phyloP scores from a whole-genome alignment of 2,329 filamentous ascomycete genomes.

The Lasiodiplodia hormozganensis region DNA sequence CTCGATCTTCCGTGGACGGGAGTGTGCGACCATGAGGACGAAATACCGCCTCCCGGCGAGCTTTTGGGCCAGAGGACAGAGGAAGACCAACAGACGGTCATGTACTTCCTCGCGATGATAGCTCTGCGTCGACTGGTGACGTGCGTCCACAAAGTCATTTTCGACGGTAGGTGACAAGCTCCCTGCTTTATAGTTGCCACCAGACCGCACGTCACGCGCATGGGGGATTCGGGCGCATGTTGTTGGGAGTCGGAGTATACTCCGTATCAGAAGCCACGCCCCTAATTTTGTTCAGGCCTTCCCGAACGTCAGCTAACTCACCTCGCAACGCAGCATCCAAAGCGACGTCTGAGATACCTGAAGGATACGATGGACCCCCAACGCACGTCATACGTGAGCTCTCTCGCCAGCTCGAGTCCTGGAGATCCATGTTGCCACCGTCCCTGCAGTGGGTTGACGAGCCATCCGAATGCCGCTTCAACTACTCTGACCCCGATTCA shows the following conservation, averaged over 20 bases:
- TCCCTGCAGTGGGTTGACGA: conserved; percentile 66
- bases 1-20: conserved; percentile 64
- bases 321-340: conserved; percentile 25
- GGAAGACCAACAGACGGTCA: conserved; percentile 57
- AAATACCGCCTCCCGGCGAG: conserved; percentile 64
- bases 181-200: background rate
- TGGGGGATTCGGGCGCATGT: background rate
- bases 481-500: conserved; percentile 4
- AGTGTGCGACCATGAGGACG: conserved; percentile 59
- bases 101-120: conserved; percentile 67
- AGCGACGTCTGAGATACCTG: conserved; percentile 30
- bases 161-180: conserved; percentile 54
- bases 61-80: conserved; percentile 49
- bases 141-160: conserved; percentile 60
- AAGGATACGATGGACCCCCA: conserved; percentile 48
- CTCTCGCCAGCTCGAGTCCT: conserved; percentile 62
- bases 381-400: conserved; percentile 59
- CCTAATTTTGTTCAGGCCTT: background rate
- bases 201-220: conserved; percentile 13
- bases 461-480: conserved; percentile 49
- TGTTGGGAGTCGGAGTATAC: conserved; percentile 29
- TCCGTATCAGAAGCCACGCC: conserved; percentile 16
- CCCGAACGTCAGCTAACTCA: conserved; percentile 19
- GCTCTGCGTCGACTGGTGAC: conserved; percentile 62
- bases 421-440: conserved; percentile 63